Base-by-base conservation (phyloP, 106 monocot genomes). In the Narthecium ossifragum region DNA sequence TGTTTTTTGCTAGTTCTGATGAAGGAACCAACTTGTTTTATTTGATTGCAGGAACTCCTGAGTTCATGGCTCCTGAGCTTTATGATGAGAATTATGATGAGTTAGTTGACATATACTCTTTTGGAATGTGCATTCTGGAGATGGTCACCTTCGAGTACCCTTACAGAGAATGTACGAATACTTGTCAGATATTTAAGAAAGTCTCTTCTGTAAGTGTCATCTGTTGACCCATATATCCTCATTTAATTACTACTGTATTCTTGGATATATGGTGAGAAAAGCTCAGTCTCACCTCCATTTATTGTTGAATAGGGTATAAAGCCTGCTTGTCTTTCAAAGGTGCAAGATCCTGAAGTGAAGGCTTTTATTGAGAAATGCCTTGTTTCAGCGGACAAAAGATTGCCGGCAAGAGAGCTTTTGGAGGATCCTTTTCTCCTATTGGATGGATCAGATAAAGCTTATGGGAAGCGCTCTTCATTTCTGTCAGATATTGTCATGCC, bases 51-150 rank as follows among this genome's bases (percentile, higher is more conserved):
- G 83, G 88, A 4, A 80, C 79, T 37, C 84, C 75, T 29, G 85
- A 75, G 77, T 90, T 90, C 61, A 85, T 89, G 89, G 89, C 89
- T 36, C 89, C 89, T 5, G 85, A 89, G 53, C 64, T 89, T 0
- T 81, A 81, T 70, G 81, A 78, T 14, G 81, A 85, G 46, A 59
- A 85, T 17, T 89, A 89, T 28, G 85, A 77, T 66, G 89, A 89
- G 54, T 60, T 89, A 32, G 88, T 84, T 10, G 88, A 88, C 50
- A 80, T 84, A 61, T 84, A 84, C 57, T 80, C 84, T 0, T 88
- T 88, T 68, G 88, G 88, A 15, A 80, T 88, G 84, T 88, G 84
- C 77, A 71, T 88, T 73, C 71, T 88, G 11, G 84, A 88, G 51
- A 77, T 88, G 77, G 67, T 80, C 49, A 84, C 88, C 15, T 77